Percentiles rank a stretch among this genome's conserved stretches.
Conservation (phyloP, 352 stramenopile genomes). For the Pilasporangium apinafurcum region DNA sequence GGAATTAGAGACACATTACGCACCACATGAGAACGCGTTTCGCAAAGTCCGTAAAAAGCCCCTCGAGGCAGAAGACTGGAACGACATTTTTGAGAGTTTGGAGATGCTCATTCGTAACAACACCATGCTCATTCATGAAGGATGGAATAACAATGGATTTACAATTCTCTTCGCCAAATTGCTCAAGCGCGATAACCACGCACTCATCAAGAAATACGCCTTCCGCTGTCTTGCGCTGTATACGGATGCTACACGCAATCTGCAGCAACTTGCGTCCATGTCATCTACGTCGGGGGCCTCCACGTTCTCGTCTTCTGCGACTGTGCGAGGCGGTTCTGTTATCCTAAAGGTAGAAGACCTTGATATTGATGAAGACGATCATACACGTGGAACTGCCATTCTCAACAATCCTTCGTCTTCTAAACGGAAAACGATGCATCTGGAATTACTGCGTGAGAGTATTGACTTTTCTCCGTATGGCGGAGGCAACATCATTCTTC, state of each 20-base stretch:
- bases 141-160: slow-evolving; percentile 80
- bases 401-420: slow-evolving; percentile 21
- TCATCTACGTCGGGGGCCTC: slow-evolving; percentile 13
- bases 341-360: slow-evolving; percentile 38
- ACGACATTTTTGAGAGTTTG: slow-evolving; percentile 81
- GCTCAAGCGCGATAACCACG: slow-evolving; percentile 80
- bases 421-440: slow-evolving; percentile 55
- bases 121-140: slow-evolving; percentile 51
- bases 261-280: slow-evolving; percentile 54
- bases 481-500: slow-evolving; percentile 70
- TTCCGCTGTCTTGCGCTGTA: slow-evolving; percentile 83
- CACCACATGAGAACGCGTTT: slow-evolving; percentile 76
- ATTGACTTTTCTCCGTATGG: slow-evolving; percentile 85
- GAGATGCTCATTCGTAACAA: slow-evolving; percentile 81
- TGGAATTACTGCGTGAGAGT: slow-evolving; percentile 75
- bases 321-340: too few species aligned
- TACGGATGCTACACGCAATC: slow-evolving; percentile 65
- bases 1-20: slow-evolving; percentile 80
- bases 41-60: slow-evolving; percentile 75
- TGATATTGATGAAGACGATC: slow-evolving; percentile 32
- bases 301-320: slow-evolving; percentile 9
- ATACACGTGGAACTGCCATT: slow-evolving; percentile 23
- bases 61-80: slow-evolving; percentile 85
- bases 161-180: slow-evolving; percentile 82
- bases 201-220: slow-evolving; percentile 87